These are phyloP conservation scores for Penicillium steckii DNA, from an alignment of 495 filamentous ascomycete species.

Conservation along the genomic window DNA sequence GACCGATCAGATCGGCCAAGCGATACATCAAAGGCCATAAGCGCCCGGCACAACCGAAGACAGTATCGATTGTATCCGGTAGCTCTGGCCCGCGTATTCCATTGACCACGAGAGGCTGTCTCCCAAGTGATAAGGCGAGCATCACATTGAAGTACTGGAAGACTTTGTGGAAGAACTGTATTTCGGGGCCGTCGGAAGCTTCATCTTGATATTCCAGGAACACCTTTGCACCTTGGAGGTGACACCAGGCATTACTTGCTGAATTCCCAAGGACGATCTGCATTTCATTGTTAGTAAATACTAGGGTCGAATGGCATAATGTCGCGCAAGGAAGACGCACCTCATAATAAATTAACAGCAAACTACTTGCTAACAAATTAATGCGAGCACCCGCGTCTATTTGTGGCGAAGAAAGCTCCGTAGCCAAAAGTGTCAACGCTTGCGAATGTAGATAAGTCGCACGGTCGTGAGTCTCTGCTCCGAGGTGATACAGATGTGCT, in stretches of 20 bases:
- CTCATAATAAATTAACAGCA: constrained; percentile 15
- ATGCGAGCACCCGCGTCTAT: not conserved
- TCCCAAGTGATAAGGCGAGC: constrained; percentile 8
- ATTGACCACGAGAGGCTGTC: not conserved
- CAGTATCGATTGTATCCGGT: constrained; percentile 2
- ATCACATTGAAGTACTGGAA: constrained; percentile 18
- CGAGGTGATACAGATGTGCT: constrained; percentile 10
- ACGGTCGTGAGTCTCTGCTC: not conserved
- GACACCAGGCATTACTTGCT: constrained; percentile 11
- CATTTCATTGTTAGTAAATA: not conserved
- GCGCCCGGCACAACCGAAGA: constrained; percentile 8
- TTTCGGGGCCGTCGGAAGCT: not conserved
- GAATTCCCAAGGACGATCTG: constrained; percentile 14
- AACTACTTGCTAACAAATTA: constrained; percentile 5
- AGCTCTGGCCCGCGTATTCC: not conserved
- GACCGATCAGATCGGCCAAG: constrained; percentile 3
- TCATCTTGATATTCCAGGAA: constrained; percentile 5
- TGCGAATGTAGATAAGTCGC: constrained; percentile 8
- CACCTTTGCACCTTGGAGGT: constrained; percentile 7
- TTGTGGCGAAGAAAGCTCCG: constrained; percentile 2
- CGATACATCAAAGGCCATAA: constrained; percentile 10
- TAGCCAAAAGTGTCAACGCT: constrained; percentile 3
- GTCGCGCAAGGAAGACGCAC: not conserved
- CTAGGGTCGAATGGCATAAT: not conserved
- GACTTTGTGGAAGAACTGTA: constrained; percentile 7